phyloP scores from a whole-genome alignment of 2,329 filamentous ascomycete species.

The Fusarium sp. region DNA sequence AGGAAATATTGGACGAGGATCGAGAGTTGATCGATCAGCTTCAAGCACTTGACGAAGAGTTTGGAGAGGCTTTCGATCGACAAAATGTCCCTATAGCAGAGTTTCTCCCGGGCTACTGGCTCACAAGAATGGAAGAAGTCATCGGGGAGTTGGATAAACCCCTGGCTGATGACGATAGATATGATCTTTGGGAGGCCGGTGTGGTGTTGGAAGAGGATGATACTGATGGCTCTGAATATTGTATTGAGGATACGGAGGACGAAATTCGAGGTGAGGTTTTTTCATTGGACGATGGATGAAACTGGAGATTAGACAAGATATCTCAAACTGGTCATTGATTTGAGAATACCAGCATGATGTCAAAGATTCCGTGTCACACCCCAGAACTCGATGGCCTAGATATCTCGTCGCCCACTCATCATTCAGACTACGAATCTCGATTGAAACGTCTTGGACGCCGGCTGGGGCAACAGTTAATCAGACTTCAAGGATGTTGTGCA shows the following conservation, averaged over 20 bases:
- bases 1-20: not conserved
- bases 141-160: rapidly evolving
- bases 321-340: not conserved
- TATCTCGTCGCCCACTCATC: rapidly evolving
- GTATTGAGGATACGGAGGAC: not conserved
- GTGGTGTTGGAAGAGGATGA: not conserved
- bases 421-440: not conserved
- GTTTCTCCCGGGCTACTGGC: not conserved
- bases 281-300: rapidly evolving
- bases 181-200: rapidly evolving
- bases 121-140: not conserved
- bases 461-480: too few relatives aligned
- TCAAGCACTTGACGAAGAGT: not conserved
- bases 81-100: not conserved
- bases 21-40: not conserved
- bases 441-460: too few relatives aligned
- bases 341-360: too few relatives aligned
- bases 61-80: rapidly evolving
- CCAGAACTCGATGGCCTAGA: not conserved
- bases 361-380: not conserved
- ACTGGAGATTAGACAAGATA: rapidly evolving
- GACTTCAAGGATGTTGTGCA: too few relatives aligned
- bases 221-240: rapidly evolving
- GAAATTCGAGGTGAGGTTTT: not conserved
- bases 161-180: rapidly evolving